Evolutionary conservation across 2,329 filamentous ascomycete species (phyloP).

Genomic region (Westerdykella ornata): DNA sequence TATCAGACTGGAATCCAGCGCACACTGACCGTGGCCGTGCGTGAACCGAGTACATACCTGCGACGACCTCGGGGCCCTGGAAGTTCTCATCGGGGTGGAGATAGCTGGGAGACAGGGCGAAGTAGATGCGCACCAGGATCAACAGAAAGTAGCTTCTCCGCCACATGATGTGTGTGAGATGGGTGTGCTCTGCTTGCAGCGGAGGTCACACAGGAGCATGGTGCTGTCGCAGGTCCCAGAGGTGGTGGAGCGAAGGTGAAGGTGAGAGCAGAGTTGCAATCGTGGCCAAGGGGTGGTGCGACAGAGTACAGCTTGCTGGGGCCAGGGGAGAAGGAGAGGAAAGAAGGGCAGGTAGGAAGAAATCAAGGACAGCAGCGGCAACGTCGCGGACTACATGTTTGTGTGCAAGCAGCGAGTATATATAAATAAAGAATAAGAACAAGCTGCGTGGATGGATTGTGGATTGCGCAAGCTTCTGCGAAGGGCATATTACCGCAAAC

Average conservation of each 20-base stretch:
- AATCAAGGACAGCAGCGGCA: too few species aligned
- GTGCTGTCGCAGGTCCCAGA: constrained; percentile 12
- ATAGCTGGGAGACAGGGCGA: constrained; percentile 90
- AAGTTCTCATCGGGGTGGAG: constrained; percentile 99
- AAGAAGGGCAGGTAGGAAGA: constrained; percentile 1
- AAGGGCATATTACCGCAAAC: constrained; percentile 16
- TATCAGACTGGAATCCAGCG: constrained; percentile 1
- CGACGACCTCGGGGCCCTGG: constrained; percentile 94
- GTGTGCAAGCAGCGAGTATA: too few species aligned
- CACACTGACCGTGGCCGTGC: too few species aligned
- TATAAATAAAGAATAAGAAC: constrained; percentile 3
- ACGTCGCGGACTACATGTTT: constrained; percentile 11
- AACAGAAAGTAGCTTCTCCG: constrained; percentile 80
- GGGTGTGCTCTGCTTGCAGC: constrained; percentile 11
- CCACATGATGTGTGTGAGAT: constrained; percentile 61
- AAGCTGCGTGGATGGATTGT: constrained; percentile 13
- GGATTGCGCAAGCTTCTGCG: constrained; percentile 18
- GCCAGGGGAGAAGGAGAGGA: constrained; percentile 14
- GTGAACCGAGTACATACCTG: constrained; percentile 55
- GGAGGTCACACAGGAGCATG: constrained; percentile 26
- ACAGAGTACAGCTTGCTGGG: too few species aligned
- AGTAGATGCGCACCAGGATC: constrained; percentile 81
- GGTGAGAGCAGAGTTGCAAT: constrained; percentile 9
- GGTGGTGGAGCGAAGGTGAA: constrained; percentile 1
- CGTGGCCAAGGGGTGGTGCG: constrained; percentile 19